These are phyloP conservation scores for Xylaria venustula DNA, from an alignment of 495 filamentous ascomycete genomes.

Conservation along the genomic window DNA sequence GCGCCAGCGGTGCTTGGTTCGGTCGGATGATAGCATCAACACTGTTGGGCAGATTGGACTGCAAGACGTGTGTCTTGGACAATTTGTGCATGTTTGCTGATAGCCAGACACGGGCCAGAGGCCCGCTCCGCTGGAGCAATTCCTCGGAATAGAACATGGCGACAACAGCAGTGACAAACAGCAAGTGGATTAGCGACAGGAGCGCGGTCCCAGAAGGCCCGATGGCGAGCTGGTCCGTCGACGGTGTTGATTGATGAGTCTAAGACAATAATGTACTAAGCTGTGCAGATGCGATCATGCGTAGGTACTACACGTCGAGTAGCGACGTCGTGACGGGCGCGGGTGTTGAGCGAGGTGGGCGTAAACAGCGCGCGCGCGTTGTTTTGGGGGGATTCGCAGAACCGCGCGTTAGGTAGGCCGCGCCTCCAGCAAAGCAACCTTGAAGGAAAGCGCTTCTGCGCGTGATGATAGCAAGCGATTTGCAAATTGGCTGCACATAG, in stretches of 20 bases:
- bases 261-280: not conserved
- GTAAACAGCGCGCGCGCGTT: conserved; percentile 16
- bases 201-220: conserved; percentile 18
- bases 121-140: conserved; percentile 92
- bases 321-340: not conserved
- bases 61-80: conserved; percentile 88
- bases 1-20: conserved; percentile 90
- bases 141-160: conserved; percentile 98
- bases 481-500: not conserved
- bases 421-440: conserved; percentile 5
- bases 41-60: conserved; percentile 88
- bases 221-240: conserved; percentile 7
- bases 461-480: not conserved
- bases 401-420: conserved; percentile 13
- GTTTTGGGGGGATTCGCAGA: conserved; percentile 11
- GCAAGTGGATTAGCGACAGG: conserved; percentile 37
- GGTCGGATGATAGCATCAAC: conserved; percentile 92
- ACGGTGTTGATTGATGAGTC: not conserved
- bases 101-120: conserved; percentile 95
- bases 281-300: not conserved
- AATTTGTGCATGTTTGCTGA: conserved; percentile 96
- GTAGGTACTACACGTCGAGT: not conserved
- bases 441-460: conserved; percentile 9
- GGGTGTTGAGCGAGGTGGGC: not conserved
- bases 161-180: conserved; percentile 42